Evolutionary conservation across 257 asterid genomes (phyloP).

Genomic region (Solanum paucissectum): DNA sequence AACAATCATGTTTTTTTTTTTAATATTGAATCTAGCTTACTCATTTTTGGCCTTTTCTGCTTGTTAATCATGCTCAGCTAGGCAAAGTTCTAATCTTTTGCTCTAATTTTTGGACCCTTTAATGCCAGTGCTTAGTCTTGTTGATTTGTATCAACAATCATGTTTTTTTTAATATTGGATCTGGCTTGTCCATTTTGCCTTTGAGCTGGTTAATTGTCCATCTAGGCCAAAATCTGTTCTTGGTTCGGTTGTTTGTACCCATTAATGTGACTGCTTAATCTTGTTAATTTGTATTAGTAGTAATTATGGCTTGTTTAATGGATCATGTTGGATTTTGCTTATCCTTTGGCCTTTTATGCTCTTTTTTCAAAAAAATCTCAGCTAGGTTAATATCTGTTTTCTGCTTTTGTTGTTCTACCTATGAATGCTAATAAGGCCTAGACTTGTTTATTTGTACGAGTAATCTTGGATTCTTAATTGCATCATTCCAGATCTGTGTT

Average conservation of each 20-base stretch:
- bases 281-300: background rate
- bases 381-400: background rate
- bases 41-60: background rate
- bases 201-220: background rate
- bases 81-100: background rate
- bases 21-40: background rate
- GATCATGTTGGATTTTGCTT: background rate
- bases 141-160: background rate
- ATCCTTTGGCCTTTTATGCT: background rate
- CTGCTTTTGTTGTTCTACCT: background rate
- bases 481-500: constrained; percentile 2
- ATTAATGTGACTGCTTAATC: background rate
- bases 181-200: background rate
- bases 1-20: background rate
- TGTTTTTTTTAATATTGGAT: background rate
- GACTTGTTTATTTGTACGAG: background rate
- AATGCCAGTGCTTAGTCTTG: background rate
- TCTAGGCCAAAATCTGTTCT: background rate
- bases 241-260: background rate
- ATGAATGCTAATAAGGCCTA: background rate
- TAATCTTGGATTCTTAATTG: background rate
- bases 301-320: background rate
- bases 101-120: background rate
- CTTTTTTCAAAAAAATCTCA: background rate
- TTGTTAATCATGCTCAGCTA: background rate